Base-by-base conservation (phyloP, 768 basidiomycete species). In the Atractiella rhizophila region DNA sequence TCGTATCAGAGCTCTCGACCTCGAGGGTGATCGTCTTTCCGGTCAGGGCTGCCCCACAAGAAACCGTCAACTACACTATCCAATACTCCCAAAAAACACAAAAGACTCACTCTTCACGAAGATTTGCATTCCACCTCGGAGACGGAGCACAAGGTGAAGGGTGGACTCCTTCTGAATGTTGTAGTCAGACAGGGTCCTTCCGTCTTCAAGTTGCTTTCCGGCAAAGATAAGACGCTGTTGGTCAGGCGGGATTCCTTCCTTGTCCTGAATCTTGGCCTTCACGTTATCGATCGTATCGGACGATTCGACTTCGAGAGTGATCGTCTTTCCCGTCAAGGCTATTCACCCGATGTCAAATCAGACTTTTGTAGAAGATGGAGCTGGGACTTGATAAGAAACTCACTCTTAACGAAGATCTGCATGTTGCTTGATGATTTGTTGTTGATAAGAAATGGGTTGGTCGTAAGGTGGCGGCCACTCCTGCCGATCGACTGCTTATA, bases 121-220 rank as follows among this genome's bases (percentile, higher is more conserved):
- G 44, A 80, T 79, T 51, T 83, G 94, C 53, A 74, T 83, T 70
- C 91, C 91, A 69, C 91, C 91, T 64, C 86, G 79, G 39, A 98
- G 78, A 56, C 91, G 79, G 46, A 96, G 74, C 50, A 96, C 88
- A 51, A 96, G 63, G 64, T 96, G 88, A 44, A 98, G 78, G 48
- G 88, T 96, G 20, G 35, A 39, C 16, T 39, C 36, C 28, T 45
- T 47, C 34, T 96, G 91, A 58, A 98, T 88, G 68, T 88, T 86
- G 57, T 86, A 86, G 66, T 85, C 81, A 59, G 64, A 76, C 47
- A 85, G 74, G 47, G 79, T 96, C 61, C 85, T 78, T 48, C 91
- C 91, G 64, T 98, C 91, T 67, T 96, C 88, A 53, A 98, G 76
- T 63, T 94, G 88, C 67, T 96, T 94, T 54, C 88, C 88, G 40